A percentile compares a stretch with the other conserved stretches of the same genome.
Evolutionary conservation across 225 moss, liverwort and hornwort genomes (phyloP).

Genomic region (Antitrichia curtipendula): DNA sequence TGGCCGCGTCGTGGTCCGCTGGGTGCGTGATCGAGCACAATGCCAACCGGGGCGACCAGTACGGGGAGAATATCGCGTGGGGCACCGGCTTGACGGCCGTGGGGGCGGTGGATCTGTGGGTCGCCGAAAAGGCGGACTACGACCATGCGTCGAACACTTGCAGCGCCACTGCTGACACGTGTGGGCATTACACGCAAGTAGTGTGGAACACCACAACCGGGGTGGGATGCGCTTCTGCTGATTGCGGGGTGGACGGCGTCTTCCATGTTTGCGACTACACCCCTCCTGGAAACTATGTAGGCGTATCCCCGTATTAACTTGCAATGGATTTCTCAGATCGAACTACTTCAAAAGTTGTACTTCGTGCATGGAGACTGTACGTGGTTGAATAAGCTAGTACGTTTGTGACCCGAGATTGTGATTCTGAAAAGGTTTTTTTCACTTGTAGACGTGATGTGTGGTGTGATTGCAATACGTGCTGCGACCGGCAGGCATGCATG

Average conservation of each 20-base stretch:
- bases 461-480: background rate
- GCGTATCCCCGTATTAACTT: background rate
- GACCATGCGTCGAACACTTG: background rate
- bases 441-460: background rate
- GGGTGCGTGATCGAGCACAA: background rate
- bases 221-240: background rate
- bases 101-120: background rate
- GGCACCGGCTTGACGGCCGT: background rate
- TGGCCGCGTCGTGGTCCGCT: background rate
- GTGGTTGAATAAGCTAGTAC: background rate
- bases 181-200: background rate
- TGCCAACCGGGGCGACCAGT: background rate
- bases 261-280: background rate
- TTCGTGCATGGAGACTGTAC: background rate
- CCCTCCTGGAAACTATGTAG: background rate
- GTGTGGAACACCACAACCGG: background rate
- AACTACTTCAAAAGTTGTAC: background rate
- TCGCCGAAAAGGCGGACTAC: background rate
- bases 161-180: background rate
- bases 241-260: background rate
- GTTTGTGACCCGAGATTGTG: background rate
- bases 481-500: background rate
- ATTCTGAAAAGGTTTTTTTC: background rate
- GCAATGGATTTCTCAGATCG: background rate
- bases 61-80: background rate